A percentile compares a stretch with the other conserved stretches of the same genome.
Evolutionary conservation across 2,329 filamentous ascomycete genomes (phyloP).

Genomic region (Fonsecaea pedrosoi): DNA sequence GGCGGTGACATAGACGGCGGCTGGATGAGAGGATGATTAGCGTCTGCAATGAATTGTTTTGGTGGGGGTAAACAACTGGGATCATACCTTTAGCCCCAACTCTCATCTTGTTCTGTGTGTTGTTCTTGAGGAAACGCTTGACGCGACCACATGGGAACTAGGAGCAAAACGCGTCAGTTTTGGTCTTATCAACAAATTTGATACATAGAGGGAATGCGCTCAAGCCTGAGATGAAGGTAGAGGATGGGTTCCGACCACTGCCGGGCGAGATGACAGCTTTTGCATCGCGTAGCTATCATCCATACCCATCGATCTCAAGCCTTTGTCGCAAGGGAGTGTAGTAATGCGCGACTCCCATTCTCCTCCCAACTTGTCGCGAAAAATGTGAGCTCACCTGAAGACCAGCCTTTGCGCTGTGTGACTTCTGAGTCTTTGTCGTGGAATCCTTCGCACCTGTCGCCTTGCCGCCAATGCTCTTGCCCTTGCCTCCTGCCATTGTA

Average conservation of each 20-base stretch:
- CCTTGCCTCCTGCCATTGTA: slow-evolving; percentile 85
- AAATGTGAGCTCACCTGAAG: slow-evolving; percentile 76
- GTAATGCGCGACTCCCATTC: neutral
- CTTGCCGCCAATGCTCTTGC: slow-evolving; percentile 90
- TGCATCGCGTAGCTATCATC: neutral
- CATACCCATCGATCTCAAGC: neutral
- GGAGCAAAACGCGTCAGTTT: slow-evolving; percentile 29
- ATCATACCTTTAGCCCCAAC: slow-evolving; percentile 82
- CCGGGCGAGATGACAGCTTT: neutral
- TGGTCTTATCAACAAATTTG: neutral
- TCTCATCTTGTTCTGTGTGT: slow-evolving; percentile 99
- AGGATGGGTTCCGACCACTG: neutral
- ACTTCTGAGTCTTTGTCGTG: slow-evolving; percentile 89
- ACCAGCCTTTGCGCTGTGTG: slow-evolving; percentile 90
- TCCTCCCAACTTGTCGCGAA: slow-evolving; percentile 12
- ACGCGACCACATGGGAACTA: slow-evolving; percentile 99
- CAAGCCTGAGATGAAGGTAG: neutral
- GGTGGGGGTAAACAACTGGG: neutral
- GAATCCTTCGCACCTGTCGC: slow-evolving; percentile 77
- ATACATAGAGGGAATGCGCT: slow-evolving; percentile 3
- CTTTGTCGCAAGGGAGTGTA: neutral
- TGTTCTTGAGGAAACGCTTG: slow-evolving; percentile 99
- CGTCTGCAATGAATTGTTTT: neutral
- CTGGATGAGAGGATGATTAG: slow-evolving; percentile 49
- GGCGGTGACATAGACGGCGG: slow-evolving; percentile 96